Percentiles rank a stretch among this genome's conserved stretches.
Conservation (phyloP, 148 eudicot genomes). For the Rhododendron griersonianum region DNA sequence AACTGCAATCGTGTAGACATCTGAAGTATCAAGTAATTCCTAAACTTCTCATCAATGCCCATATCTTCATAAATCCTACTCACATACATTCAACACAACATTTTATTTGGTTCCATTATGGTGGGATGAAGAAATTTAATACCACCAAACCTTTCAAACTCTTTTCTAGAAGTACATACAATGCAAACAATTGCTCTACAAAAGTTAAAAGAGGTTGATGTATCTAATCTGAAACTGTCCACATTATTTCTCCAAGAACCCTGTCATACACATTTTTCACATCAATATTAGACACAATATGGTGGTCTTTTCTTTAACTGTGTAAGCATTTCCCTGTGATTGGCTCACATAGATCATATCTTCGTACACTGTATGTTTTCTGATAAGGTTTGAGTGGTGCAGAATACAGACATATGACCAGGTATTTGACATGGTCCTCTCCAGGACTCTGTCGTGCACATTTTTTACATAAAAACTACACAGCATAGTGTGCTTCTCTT, state of each 20-base stretch:
- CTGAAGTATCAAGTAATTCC: background rate
- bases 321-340: background rate
- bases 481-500: background rate
- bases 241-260: background rate
- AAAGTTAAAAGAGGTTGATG: background rate
- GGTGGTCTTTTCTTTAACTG: background rate
- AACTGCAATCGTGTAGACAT: background rate
- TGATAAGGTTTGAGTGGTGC: background rate
- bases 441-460: background rate
- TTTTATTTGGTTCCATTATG: background rate
- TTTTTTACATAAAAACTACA: background rate
- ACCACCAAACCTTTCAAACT: background rate
- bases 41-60: background rate
- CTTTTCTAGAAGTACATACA: background rate
- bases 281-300: background rate
- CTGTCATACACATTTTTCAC: background rate
- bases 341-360: background rate
- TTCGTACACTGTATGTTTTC: background rate
- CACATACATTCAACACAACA: background rate
- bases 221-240: background rate
- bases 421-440: background rate
- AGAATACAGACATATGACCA: background rate
- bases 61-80: background rate
- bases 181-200: background rate
- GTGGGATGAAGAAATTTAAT: background rate